phyloP scores from a whole-genome alignment of 768 basidiomycete genomes.

The Cubamyces lactineus region DNA sequence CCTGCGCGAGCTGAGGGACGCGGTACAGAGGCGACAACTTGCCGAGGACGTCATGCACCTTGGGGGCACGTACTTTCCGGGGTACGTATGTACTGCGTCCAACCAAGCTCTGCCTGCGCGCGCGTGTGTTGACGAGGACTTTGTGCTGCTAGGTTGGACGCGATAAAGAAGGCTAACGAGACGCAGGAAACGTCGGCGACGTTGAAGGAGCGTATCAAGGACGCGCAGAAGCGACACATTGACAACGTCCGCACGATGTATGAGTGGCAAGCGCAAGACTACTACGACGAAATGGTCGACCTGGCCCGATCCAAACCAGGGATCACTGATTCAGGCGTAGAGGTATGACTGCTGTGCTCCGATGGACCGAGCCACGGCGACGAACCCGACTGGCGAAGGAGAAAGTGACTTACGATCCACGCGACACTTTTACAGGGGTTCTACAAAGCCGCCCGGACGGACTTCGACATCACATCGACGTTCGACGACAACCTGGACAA shows the following conservation, averaged over 20 bases:
- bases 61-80: conserved; percentile 31
- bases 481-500: conserved; percentile 24
- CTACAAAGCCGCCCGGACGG: conserved; percentile 7
- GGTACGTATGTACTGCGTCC: conserved; percentile 20
- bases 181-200: conserved; percentile 19
- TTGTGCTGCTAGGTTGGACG: conserved; percentile 23
- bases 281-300: conserved; percentile 27
- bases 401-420: neutral
- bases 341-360: conserved; percentile 14
- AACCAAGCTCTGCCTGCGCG: too few relatives aligned
- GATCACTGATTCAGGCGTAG: conserved; percentile 8
- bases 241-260: conserved; percentile 27
- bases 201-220: conserved; percentile 22
- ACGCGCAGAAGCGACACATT: conserved; percentile 23
- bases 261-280: conserved; percentile 29
- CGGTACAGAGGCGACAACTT: conserved; percentile 24
- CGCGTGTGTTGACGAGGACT: neutral
- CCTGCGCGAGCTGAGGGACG: conserved; percentile 24
- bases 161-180: conserved; percentile 23
- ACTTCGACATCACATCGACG: neutral
- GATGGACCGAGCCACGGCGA: neutral
- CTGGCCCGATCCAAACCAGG: conserved; percentile 24
- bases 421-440: conserved; percentile 7
- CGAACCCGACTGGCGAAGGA: too few relatives aligned
- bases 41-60: conserved; percentile 31